phyloP scores from a whole-genome alignment of 2,329 filamentous ascomycete genomes.

The Colletotrichum musae region DNA sequence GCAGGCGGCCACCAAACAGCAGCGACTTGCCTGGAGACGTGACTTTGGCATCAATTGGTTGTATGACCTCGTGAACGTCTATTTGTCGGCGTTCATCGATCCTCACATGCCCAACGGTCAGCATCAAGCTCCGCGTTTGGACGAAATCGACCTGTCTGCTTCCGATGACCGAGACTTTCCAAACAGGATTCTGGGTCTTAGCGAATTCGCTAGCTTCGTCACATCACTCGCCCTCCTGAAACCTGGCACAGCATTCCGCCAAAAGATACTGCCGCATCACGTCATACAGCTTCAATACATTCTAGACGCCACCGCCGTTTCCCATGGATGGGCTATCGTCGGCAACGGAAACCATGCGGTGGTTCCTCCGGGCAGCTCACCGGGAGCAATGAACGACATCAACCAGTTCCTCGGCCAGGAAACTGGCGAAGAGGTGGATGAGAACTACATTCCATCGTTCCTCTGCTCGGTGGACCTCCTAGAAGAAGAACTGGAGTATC shows the following conservation, averaged over 20 bases:
- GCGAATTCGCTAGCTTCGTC: slow-evolving; percentile 61
- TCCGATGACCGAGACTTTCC: slow-evolving; percentile 38
- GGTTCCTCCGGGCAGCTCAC: neutral
- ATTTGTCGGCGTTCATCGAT: slow-evolving; percentile 48
- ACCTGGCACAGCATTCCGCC: slow-evolving; percentile 52
- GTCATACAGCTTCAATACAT: slow-evolving; percentile 67
- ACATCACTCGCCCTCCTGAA: slow-evolving; percentile 62
- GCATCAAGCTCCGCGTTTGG: neutral
- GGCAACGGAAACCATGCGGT: slow-evolving; percentile 36
- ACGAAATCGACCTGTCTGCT: slow-evolving; percentile 48
- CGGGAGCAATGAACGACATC: too few relatives aligned
- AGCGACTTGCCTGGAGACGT: slow-evolving; percentile 62
- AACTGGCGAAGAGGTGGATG: too few relatives aligned
- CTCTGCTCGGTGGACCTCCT: too few relatives aligned
- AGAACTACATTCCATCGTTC: too few relatives aligned
- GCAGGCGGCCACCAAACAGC: slow-evolving; percentile 50
- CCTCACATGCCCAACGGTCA: neutral
- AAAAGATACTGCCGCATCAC: slow-evolving; percentile 60
- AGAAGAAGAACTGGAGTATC: too few relatives aligned
- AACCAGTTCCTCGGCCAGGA: too few relatives aligned
- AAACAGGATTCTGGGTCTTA: slow-evolving; percentile 56
- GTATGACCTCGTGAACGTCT: slow-evolving; percentile 65
- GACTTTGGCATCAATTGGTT: slow-evolving; percentile 66
- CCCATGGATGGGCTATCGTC: slow-evolving; percentile 58
- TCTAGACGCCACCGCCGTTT: slow-evolving; percentile 61